Base-by-base conservation (phyloP, 2,329 filamentous ascomycete species). In the Fusarium sp. region DNA sequence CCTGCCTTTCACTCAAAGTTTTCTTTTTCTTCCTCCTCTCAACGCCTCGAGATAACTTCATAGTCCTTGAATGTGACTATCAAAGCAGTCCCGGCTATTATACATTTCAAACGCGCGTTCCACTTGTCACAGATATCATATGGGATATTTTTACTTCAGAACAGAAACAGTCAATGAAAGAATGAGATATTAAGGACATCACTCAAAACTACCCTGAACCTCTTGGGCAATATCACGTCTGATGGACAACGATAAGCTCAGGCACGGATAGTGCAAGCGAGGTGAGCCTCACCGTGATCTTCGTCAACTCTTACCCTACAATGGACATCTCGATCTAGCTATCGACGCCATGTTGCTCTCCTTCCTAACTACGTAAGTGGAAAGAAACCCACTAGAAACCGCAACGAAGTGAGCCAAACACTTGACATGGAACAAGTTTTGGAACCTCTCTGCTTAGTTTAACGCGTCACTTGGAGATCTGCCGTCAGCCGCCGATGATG, bases 291-390 rank as follows among this genome's bases (percentile, higher is more conserved):
- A 39, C 7, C 15, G 27, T 35, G 29, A 33, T 46, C 27, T 7
- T 58, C 29, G 62, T 37, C 58, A 57, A 52, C n/a, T 31, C 35
- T 45, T 68, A 56, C 56, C 42, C 57, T 68, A 21, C 42, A 52
- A 48, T 18, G 35, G 9, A 21, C 25, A 63, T 58, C 35, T 39
- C 39, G 31, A 59, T 64, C 33, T 38, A 48, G 14, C 10, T 33
- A 45, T 27, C 15, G 19, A 41, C 25, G 25, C 21, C 5, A 37
- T 68, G 56, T 49, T 18, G 15, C 23, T 54, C 37, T 42, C 56
- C 65, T 68, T 68, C 64, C 65, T 37, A 68, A 35, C 31, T 55
- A 55, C 56, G 65, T 49, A 68, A 63, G 10, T 35, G 11, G 23
- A 35, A 5, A 31, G 65, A 69, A 69, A 7, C 29, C n/a, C 29